These are phyloP conservation scores for Pterocarpus santalinus DNA, from an alignment of 306 rosid species.

Conservation along the genomic window DNA sequence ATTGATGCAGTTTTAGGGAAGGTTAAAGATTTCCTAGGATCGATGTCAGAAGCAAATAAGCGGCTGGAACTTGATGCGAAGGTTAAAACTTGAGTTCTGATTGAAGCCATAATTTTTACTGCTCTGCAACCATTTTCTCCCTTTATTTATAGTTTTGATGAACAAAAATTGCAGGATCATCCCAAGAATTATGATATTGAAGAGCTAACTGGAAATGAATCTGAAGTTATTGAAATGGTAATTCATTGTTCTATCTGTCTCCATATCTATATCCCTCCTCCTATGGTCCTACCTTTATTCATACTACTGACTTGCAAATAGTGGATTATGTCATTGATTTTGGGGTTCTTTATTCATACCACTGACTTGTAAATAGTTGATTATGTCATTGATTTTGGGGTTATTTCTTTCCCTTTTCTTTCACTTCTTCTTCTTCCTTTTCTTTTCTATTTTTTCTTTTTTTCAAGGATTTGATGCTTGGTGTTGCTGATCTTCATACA, in stretches of 20 bases:
- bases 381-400: background rate
- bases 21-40: conserved; percentile 70
- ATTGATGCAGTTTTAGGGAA: conserved; percentile 50
- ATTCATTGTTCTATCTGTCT: background rate
- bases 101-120: conserved; percentile 1
- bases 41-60: conserved; percentile 80
- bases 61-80: conserved; percentile 65
- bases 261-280: background rate
- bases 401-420: background rate
- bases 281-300: background rate
- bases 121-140: background rate
- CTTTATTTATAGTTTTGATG: background rate
- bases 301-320: conserved; percentile 2
- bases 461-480: conserved; percentile 84
- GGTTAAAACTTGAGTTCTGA: conserved; percentile 59
- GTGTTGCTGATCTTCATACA: conserved; percentile 86
- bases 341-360: no score
- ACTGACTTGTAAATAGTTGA: no score
- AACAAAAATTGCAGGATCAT: conserved; percentile 59
- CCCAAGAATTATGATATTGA: conserved; percentile 74
- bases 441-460: conserved; percentile 15
- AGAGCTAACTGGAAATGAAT: conserved; percentile 77
- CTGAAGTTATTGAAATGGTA: conserved; percentile 81
- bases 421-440: background rate
- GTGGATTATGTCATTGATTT: background rate